These are phyloP conservation scores for Solanum phureja DNA, from an alignment of 257 asterid genomes.

Conservation along the genomic window DNA sequence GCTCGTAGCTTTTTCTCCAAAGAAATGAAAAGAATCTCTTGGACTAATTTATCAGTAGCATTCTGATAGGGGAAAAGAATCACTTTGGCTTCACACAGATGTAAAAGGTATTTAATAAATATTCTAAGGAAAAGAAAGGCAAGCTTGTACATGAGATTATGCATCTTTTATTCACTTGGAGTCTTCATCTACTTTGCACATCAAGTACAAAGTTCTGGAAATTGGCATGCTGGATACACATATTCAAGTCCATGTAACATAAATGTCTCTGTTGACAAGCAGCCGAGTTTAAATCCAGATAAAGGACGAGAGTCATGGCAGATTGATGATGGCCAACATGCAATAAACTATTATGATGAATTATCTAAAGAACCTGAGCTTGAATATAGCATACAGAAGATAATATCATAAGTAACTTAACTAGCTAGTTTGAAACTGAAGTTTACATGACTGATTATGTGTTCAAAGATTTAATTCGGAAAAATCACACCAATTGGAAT, in stretches of 20 bases:
- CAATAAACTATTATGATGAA: background rate
- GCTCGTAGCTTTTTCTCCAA: slow-evolving; percentile 11
- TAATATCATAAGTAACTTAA: background rate
- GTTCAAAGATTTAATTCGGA: background rate
- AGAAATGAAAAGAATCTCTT: slow-evolving; percentile 27
- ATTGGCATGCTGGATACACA: background rate
- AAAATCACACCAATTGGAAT: background rate
- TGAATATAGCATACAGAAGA: background rate
- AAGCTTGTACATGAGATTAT: background rate
- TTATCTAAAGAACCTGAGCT: background rate
- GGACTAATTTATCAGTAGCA: slow-evolving; percentile 13
- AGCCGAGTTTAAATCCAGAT: background rate
- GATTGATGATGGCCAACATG: background rate
- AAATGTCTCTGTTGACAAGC: background rate
- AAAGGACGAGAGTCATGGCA: background rate
- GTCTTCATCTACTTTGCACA: background rate
- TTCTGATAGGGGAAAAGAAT: slow-evolving; percentile 39
- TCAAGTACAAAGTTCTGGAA: background rate
- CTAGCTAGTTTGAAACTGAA: background rate
- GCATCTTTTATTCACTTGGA: background rate
- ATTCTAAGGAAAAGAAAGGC: background rate
- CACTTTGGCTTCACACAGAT: slow-evolving; percentile 1
- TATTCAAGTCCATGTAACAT: background rate
- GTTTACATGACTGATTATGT: background rate
- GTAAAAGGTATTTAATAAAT: background rate